These are phyloP conservation scores for Phytophthora megakarya DNA, from an alignment of 352 stramenopile genomes.

Conservation along the genomic window DNA sequence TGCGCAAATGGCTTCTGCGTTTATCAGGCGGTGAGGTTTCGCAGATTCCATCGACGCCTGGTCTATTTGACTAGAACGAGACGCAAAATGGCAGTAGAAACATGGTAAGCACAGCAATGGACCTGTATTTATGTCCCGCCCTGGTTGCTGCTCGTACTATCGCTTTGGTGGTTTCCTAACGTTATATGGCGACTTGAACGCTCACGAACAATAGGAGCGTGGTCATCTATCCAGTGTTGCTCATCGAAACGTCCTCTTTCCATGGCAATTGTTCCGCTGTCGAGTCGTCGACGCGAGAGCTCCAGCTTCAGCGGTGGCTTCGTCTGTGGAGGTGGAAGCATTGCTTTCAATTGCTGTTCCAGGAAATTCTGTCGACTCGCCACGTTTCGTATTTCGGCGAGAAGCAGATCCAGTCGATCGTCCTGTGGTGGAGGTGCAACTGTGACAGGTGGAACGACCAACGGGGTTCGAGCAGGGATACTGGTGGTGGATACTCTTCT, in stretches of 20 bases:
- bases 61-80: slow-evolving; percentile 49
- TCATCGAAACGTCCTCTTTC: slow-evolving; percentile 42
- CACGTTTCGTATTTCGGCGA: slow-evolving; percentile 36
- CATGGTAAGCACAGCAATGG: slow-evolving; percentile 10
- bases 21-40: slow-evolving; percentile 63
- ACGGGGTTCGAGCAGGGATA: not conserved
- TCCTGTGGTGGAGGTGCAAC: slow-evolving; percentile 1
- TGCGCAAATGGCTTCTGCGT: slow-evolving; percentile 68
- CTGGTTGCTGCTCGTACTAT: not conserved
- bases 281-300: not conserved
- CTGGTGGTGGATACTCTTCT: slow-evolving; percentile 11
- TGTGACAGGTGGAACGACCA: not conserved
- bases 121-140: slow-evolving; percentile 28
- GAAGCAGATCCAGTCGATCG: slow-evolving; percentile 27
- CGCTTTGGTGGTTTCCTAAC: not conserved
- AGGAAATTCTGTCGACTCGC: slow-evolving; percentile 31
- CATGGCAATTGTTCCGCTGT: slow-evolving; percentile 7
- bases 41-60: slow-evolving; percentile 40
- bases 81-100: slow-evolving; percentile 2
- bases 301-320: not conserved
- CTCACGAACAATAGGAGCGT: slow-evolving; percentile 27
- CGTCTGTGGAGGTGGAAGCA: slow-evolving; percentile 12
- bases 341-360: slow-evolving; percentile 29
- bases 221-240: slow-evolving; percentile 32
- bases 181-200: slow-evolving; percentile 19